Base-by-base conservation (phyloP, 345 rosid genomes). In the Mallotus nudiflorus region DNA sequence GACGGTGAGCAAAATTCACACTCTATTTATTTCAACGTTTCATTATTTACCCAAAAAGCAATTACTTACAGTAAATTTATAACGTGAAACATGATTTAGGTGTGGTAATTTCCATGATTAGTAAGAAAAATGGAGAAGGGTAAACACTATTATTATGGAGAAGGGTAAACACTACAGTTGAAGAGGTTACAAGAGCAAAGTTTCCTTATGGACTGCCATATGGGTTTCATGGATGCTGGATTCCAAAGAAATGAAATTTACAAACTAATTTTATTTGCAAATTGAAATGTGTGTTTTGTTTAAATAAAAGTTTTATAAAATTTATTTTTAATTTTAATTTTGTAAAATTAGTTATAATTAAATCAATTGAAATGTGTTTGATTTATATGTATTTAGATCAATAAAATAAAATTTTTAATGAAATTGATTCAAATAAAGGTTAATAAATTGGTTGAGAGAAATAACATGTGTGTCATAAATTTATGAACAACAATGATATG, bases 201-300 rank as follows among this genome's bases (percentile, higher is more conserved):
- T 89, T 94, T 76, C 97, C 98, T 51, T 89, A 91, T 35, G 96
- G 96, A 50, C 89, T 94, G 55, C 98, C 98, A 13, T 94, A 91
- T 61, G 98, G 98, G 5, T 75, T 94, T 27, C 98, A 94, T 81
- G 98, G 98, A 62, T 90, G 97, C 74, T 94, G 97, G 98, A 86
- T 94, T 20, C 97, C 97, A 1, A 90, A 84, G 54, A 71, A 62
- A 15, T 69, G 63, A 75, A 42, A 59, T n/a, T n/a, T n/a, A n/a
- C n/a, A n/a, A n/a, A n/a, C n/a, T n/a, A n/a, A n/a, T n/a, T n/a
- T n/a, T n/a, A n/a, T n/a, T n/a, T n/a, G n/a, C n/a, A n/a, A n/a
- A n/a, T n/a, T n/a, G n/a, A n/a, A n/a, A n/a, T n/a, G n/a, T n/a
- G n/a, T n/a, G n/a, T n/a, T n/a, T n/a, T n/a, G n/a, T n/a, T n/a